Evolutionary conservation across 2,329 filamentous ascomycete genomes (phyloP).

Genomic region (Scytalidium sp.): DNA sequence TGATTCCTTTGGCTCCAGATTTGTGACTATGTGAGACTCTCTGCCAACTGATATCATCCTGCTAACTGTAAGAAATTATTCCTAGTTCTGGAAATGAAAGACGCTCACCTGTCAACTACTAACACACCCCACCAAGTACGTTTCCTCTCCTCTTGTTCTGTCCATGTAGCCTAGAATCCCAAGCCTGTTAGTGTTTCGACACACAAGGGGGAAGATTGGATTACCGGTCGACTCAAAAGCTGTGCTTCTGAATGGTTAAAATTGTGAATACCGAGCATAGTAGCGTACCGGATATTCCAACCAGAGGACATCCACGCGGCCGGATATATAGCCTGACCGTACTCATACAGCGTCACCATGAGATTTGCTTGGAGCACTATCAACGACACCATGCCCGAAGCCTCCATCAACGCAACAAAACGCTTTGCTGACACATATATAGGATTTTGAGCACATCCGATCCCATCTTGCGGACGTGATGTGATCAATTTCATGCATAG

Average conservation of each 20-base stretch:
- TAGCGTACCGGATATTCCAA: constrained; percentile 40
- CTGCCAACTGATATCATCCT: constrained; percentile 27
- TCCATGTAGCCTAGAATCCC: constrained; percentile 37
- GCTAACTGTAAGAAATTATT: constrained; percentile 6
- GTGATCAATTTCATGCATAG: constrained; percentile 46
- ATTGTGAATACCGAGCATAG: constrained; percentile 41
- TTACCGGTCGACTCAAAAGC: constrained; percentile 34
- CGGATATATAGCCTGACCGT: constrained; percentile 47
- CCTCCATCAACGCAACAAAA: constrained; percentile 38
- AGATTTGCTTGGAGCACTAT: constrained; percentile 42
- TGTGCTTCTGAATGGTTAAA: constrained; percentile 31
- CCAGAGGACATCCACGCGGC: constrained; percentile 46
- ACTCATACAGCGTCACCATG: constrained; percentile 45
- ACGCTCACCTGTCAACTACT: constrained; percentile 38
- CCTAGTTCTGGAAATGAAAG: background rate
- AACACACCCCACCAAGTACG: constrained; percentile 48
- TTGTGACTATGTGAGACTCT: constrained; percentile 22
- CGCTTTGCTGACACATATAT: constrained; percentile 42
- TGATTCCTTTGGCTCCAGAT: constrained; percentile 23
- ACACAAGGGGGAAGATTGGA: constrained; percentile 5
- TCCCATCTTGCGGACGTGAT: constrained; percentile 31
- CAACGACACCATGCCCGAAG: constrained; percentile 38
- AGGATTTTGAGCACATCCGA: constrained; percentile 31
- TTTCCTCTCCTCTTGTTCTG: constrained; percentile 42
- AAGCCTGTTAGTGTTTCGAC: constrained; percentile 4